These are phyloP conservation scores for Amanita thiersii DNA, from an alignment of 768 basidiomycete genomes.

Conservation along the genomic window DNA sequence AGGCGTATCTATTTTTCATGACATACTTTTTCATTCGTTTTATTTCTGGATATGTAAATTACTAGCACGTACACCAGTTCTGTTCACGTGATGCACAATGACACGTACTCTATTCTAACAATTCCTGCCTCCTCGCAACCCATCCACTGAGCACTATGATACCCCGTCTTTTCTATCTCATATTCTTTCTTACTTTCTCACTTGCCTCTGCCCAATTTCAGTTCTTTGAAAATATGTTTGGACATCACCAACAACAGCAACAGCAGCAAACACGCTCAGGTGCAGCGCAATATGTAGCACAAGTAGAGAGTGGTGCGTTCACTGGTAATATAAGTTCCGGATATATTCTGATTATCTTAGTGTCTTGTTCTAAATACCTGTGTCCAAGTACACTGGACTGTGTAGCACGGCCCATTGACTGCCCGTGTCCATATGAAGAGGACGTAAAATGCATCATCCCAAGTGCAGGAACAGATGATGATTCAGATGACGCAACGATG, in stretches of 20 bases:
- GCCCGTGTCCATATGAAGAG: slow-evolving; percentile 70
- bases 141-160: background rate
- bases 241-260: slow-evolving; percentile 53
- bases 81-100: slow-evolving; percentile 6
- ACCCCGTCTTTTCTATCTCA: slow-evolving; percentile 9
- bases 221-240: slow-evolving; percentile 77
- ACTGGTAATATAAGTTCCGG: slow-evolving; percentile 13
- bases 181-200: slow-evolving; percentile 27
- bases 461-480: slow-evolving; percentile 37
- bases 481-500: slow-evolving; percentile 43
- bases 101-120: slow-evolving; percentile 10
- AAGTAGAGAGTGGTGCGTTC: slow-evolving; percentile 50
- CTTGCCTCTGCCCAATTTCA: slow-evolving; percentile 59
- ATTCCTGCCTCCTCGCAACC: no score
- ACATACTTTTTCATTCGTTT: background rate
- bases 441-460: slow-evolving; percentile 74
- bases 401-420: slow-evolving; percentile 51
- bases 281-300: slow-evolving; percentile 56
- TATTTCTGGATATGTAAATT: background rate
- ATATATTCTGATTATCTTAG: slow-evolving; percentile 25
- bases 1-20: background rate
- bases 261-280: slow-evolving; percentile 48
- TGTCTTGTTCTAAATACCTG: slow-evolving; percentile 65
- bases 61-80: background rate
- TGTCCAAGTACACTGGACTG: slow-evolving; percentile 73